phyloP scores from a whole-genome alignment of 2,329 filamentous ascomycete genomes.

The Diaporthe velutina region DNA sequence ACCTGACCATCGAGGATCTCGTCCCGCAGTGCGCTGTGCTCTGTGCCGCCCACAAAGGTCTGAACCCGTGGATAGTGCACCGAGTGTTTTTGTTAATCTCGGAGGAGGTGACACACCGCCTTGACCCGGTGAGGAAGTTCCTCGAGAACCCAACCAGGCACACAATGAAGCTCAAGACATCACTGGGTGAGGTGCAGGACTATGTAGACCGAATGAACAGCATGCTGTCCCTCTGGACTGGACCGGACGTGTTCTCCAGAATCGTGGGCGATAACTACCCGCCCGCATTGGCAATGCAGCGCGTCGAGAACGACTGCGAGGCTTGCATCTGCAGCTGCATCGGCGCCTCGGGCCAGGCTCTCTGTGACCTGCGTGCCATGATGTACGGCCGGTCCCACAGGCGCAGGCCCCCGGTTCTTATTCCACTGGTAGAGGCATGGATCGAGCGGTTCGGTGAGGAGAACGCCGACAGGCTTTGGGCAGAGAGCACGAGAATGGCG shows the following conservation, averaged over 20 bases:
- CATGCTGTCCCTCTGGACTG: conserved; percentile 33
- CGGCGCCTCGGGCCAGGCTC: conserved; percentile 55
- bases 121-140: conserved; percentile 47
- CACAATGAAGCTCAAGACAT: conserved; percentile 35
- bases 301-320: conserved; percentile 58
- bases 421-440: conserved; percentile 59
- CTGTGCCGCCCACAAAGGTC: conserved; percentile 40
- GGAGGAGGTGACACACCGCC: conserved; percentile 55
- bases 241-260: conserved; percentile 38
- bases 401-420: conserved; percentile 50
- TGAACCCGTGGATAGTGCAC: conserved; percentile 46
- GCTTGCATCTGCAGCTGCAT: conserved; percentile 66
- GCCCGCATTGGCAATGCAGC: conserved; percentile 42
- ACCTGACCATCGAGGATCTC: conserved; percentile 38
- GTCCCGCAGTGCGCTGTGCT: conserved; percentile 41
- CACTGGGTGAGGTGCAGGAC: conserved; percentile 37
- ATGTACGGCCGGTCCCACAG: conserved; percentile 54
- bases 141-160: conserved; percentile 31
- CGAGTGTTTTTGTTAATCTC: conserved; percentile 57
- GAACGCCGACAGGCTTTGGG: conserved; percentile 17
- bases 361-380: conserved; percentile 60
- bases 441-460: conserved; percentile 48
- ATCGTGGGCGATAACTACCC: conserved; percentile 39
- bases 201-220: conserved; percentile 46
- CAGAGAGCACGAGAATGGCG: conserved; percentile 32